phyloP scores from a whole-genome alignment of 768 basidiomycete species.

The Mycena capillaripes region DNA sequence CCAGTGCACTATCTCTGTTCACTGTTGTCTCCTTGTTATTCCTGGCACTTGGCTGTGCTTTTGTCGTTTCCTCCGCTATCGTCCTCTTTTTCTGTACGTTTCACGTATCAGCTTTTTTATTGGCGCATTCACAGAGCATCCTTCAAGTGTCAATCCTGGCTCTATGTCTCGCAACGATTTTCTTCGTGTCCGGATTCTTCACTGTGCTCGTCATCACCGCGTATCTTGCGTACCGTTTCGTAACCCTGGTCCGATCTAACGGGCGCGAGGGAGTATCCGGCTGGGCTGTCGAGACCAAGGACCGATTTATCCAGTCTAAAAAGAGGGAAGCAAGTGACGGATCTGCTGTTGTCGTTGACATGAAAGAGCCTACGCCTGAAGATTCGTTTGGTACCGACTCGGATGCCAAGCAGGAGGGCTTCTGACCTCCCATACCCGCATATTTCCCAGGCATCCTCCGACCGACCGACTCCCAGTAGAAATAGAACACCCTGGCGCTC shows the following conservation, averaged over 20 bases:
- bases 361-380: conserved; percentile 22
- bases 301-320: conserved; percentile 18
- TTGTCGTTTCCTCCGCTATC: conserved; percentile 47
- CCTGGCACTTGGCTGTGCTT: conserved; percentile 51
- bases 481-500: neutral
- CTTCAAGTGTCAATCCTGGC: conserved; percentile 50
- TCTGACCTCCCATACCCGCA: conserved; percentile 9
- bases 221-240: conserved; percentile 52
- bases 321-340: conserved; percentile 32
- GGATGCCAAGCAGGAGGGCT: conserved; percentile 29
- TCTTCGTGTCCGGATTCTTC: conserved; percentile 50
- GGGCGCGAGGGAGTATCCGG: conserved; percentile 46
- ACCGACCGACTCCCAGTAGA: neutral
- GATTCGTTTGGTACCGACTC: conserved; percentile 5
- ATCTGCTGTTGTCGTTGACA: conserved; percentile 33
- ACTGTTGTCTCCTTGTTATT: conserved; percentile 50
- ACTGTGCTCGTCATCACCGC: conserved; percentile 46
- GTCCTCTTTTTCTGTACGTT: conserved; percentile 49
- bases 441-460: conserved; percentile 8
- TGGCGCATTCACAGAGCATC: neutral
- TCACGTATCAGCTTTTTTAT: neutral
- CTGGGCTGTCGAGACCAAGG: conserved; percentile 44
- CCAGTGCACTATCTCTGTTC: conserved; percentile 48
- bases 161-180: conserved; percentile 47
- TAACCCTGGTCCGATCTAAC: conserved; percentile 48